A percentile compares a stretch with the other conserved stretches of the same genome.
Evolutionary conservation across 2,329 filamentous ascomycete genomes (phyloP).

Genomic region (Pyrenochaeta sp.): DNA sequence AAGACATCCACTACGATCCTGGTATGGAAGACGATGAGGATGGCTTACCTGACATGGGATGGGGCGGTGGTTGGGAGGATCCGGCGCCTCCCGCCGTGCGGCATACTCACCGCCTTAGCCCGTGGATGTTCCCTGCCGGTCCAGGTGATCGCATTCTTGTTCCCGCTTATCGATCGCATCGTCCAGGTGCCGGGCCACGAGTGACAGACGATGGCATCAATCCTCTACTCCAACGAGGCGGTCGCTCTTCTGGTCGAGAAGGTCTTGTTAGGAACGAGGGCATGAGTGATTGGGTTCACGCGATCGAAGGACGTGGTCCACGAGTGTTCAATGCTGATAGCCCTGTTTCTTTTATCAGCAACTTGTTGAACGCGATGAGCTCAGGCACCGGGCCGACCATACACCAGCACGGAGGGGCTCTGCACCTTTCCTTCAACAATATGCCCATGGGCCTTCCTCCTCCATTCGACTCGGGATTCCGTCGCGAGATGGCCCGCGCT

Average conservation of each 20-base stretch:
- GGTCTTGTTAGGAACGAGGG: conserved; percentile 46
- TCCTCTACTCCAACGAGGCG: conserved; percentile 77
- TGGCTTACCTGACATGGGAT: conserved; percentile 54
- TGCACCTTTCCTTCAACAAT: conserved; percentile 63
- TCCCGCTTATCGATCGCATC: conserved; percentile 61
- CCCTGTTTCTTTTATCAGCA: conserved; percentile 66
- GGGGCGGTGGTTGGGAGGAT: conserved; percentile 61
- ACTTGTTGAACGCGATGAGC: conserved; percentile 64
- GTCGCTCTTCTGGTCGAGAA: conserved; percentile 42
- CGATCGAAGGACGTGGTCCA: conserved; percentile 58
- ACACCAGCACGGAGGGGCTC: conserved; percentile 53
- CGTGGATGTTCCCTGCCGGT: conserved; percentile 66
- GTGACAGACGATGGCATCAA: conserved; percentile 83
- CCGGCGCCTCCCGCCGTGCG: conserved; percentile 56
- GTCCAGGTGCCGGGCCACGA: conserved; percentile 62
- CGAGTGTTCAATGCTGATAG: conserved; percentile 57
- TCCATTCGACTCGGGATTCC: conserved; percentile 43
- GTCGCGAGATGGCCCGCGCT: conserved; percentile 42
- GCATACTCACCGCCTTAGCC: conserved; percentile 61
- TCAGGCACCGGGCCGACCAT: conserved; percentile 48
- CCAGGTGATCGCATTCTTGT: conserved; percentile 55
- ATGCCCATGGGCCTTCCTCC: conserved; percentile 40
- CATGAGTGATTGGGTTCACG: conserved; percentile 63
- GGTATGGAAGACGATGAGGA: conserved; percentile 59
- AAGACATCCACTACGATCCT: conserved; percentile 67